phyloP scores from a whole-genome alignment of 2,329 filamentous ascomycete genomes.

The Leptographium wingfieldii region DNA sequence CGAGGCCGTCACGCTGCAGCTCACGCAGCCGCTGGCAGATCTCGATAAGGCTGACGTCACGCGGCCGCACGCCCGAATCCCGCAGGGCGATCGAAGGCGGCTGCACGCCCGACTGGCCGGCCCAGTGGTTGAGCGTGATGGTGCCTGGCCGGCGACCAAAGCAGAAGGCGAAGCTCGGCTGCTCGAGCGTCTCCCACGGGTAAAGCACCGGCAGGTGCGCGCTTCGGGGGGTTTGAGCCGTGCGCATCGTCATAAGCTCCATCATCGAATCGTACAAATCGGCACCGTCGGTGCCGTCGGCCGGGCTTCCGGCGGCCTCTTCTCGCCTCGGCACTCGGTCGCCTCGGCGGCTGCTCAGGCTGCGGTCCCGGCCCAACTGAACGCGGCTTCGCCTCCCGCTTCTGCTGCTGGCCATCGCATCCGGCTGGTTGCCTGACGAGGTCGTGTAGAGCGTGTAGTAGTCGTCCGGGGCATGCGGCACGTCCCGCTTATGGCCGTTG shows the following conservation, averaged over 20 bases:
- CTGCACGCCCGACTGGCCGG: constrained; percentile 41
- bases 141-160: constrained; percentile 57
- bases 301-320: constrained; percentile 22
- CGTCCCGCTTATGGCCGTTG: constrained; percentile 38
- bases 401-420: background rate
- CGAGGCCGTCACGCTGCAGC: constrained; percentile 38
- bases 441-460: constrained; percentile 45
- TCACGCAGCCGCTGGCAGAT: constrained; percentile 48
- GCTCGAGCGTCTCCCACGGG: constrained; percentile 62
- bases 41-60: constrained; percentile 43
- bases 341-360: constrained; percentile 10
- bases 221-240: constrained; percentile 18
- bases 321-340: constrained; percentile 11
- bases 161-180: constrained; percentile 57
- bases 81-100: constrained; percentile 44
- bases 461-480: constrained; percentile 41
- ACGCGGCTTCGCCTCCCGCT: constrained; percentile 4
- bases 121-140: constrained; percentile 59
- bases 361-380: constrained; percentile 7
- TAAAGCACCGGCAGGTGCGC: constrained; percentile 24
- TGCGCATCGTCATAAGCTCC: constrained; percentile 43
- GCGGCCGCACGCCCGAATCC: constrained; percentile 45
- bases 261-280: constrained; percentile 43
- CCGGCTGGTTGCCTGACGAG: constrained; percentile 26
- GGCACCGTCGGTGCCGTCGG: constrained; percentile 31